Conservation (phyloP, 1,284 basidiomycete species). For the Macrocystidia cucumis region DNA sequence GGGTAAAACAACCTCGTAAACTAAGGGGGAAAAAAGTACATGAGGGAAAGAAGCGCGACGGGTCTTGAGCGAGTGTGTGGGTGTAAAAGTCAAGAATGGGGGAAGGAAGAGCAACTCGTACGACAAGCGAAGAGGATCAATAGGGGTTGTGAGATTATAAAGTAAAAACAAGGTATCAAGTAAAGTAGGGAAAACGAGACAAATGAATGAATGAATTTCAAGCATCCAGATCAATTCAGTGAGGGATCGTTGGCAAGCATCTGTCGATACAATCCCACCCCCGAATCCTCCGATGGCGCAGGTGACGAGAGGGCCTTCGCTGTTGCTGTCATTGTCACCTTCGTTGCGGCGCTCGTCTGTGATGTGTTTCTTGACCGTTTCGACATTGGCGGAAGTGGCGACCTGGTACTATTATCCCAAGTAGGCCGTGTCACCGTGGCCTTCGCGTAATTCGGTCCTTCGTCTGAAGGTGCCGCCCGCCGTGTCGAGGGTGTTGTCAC, state of each 20-base stretch:
- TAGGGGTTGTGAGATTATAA: too few relatives aligned
- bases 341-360: slow-evolving; percentile 53
- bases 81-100: too few relatives aligned
- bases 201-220: slow-evolving; percentile 8
- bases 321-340: slow-evolving; percentile 27
- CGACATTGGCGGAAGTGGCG: slow-evolving; percentile 30
- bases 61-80: too few relatives aligned
- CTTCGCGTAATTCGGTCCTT: slow-evolving; percentile 53
- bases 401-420: slow-evolving; percentile 60
- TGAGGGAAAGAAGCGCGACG: too few relatives aligned
- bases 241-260: slow-evolving; percentile 68
- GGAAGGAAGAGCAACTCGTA: too few relatives aligned
- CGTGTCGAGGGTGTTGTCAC: slow-evolving; percentile 40
- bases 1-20: too few relatives aligned
- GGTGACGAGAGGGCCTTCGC: slow-evolving; percentile 58
- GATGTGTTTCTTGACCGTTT: slow-evolving; percentile 63
- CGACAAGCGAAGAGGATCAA: too few relatives aligned
- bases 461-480: slow-evolving; percentile 39
- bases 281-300: slow-evolving; percentile 78
- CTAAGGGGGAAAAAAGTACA: too few relatives aligned
- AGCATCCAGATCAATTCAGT: slow-evolving; percentile 38
- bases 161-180: too few relatives aligned
- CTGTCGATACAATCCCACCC: slow-evolving; percentile 73
- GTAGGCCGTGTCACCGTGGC: slow-evolving; percentile 63
- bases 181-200: too few relatives aligned